These are phyloP conservation scores for Saccharomyces hybrid DNA, from an alignment of 1,139 yeast genomes.

Conservation along the genomic window DNA sequence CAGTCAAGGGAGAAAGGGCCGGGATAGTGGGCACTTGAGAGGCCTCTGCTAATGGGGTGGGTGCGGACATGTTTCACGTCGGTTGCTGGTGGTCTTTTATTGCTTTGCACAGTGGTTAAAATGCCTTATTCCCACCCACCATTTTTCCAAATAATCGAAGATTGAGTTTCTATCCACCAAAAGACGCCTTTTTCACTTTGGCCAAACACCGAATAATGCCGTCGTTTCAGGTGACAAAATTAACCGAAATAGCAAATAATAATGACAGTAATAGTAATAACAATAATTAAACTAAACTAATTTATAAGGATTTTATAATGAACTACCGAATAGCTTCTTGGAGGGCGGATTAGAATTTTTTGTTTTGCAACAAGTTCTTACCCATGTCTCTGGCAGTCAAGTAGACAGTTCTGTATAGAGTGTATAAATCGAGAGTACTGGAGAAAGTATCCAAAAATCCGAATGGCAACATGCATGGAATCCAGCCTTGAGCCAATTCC, in stretches of 20 bases:
- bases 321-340: background rate
- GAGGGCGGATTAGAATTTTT: slow-evolving; percentile 42
- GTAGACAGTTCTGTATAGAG: slow-evolving; percentile 60
- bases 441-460: slow-evolving; percentile 76
- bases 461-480: slow-evolving; percentile 95
- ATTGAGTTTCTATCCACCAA: background rate
- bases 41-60: slow-evolving; percentile 44
- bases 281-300: background rate
- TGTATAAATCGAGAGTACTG: slow-evolving; percentile 70
- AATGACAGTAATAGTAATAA: background rate
- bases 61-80: slow-evolving; percentile 25
- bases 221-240: background rate
- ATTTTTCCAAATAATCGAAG: background rate
- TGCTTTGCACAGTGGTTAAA: background rate
- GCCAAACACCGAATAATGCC: background rate
- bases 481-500: slow-evolving; percentile 98
- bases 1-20: slow-evolving; percentile 41
- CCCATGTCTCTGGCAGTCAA: slow-evolving; percentile 75
- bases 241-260: slow-evolving; percentile 2
- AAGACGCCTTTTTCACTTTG: background rate
- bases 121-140: background rate
- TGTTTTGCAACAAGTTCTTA: slow-evolving; percentile 44
- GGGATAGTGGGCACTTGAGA: slow-evolving; percentile 56
- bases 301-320: background rate
- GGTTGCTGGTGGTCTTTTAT: background rate